Conservation (phyloP, 1,139 yeast species). For the Hanseniaspora uvarum region DNA sequence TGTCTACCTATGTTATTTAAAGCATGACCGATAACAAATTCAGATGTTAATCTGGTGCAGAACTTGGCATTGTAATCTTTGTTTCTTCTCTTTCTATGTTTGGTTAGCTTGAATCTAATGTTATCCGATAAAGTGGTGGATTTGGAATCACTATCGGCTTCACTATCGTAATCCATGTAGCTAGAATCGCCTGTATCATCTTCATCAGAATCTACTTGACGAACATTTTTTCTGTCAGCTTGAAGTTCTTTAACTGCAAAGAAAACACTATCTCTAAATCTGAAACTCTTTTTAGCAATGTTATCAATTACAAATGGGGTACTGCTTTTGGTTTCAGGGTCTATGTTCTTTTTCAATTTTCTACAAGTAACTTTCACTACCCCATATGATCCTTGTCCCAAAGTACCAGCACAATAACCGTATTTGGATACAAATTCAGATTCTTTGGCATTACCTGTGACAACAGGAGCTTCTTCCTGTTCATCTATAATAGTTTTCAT, state of each 20-base stretch:
- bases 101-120: constrained; percentile 25
- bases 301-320: constrained; percentile 10
- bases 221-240: constrained; percentile 31
- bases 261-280: constrained; percentile 29
- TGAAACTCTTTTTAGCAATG: constrained; percentile 25
- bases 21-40: constrained; percentile 64
- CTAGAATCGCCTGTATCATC: not conserved
- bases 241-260: constrained; percentile 69
- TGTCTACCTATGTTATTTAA: constrained; percentile 39
- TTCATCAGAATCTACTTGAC: not conserved
- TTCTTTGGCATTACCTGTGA: constrained; percentile 26
- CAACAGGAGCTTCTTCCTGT: constrained; percentile 21
- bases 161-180: not conserved
- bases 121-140: constrained; percentile 1
- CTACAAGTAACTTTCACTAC: constrained; percentile 48
- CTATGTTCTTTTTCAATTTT: constrained; percentile 28
- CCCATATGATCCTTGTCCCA: constrained; percentile 66
- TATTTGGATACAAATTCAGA: constrained; percentile 39
- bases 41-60: constrained; percentile 61
- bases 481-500: constrained; percentile 30
- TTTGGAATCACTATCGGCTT: not conserved
- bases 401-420: constrained; percentile 51
- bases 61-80: constrained; percentile 48
- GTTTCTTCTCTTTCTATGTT: constrained; percentile 46
- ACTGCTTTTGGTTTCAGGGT: constrained; percentile 24